phyloP scores from a whole-genome alignment of 371 early-diverging fungal genomes.

The Blakeslea trispora region DNA sequence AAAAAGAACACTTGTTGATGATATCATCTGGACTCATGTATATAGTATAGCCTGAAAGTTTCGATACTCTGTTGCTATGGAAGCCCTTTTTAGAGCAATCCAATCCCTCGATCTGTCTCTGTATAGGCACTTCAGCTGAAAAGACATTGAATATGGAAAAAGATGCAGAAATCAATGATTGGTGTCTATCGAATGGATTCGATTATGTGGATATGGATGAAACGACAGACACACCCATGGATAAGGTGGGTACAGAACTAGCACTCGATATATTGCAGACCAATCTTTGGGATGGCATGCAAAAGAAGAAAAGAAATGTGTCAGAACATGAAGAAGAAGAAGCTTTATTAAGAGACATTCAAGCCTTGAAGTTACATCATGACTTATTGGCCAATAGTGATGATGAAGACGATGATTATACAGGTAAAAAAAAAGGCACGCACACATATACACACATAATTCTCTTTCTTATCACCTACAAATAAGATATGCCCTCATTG shows the following conservation, averaged over 20 bases:
- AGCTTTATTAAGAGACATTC: conserved; percentile 12
- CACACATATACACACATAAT: too few species aligned
- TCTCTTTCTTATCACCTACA: too few species aligned
- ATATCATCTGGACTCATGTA: neutral
- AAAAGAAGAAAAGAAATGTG: conserved; percentile 35
- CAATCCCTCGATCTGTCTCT: conserved; percentile 61
- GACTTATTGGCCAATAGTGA: conserved; percentile 3
- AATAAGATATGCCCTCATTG: conserved; percentile 40
- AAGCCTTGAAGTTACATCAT: conserved; percentile 14
- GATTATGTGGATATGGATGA: conserved; percentile 65
- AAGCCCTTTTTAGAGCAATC: conserved; percentile 52
- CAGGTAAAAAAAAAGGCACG: conserved; percentile 13
- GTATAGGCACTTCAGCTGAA: conserved; percentile 32
- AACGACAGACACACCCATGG: conserved; percentile 28
- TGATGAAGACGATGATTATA: conserved; percentile 17
- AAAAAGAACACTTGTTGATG: neutral
- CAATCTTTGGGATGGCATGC: conserved; percentile 76
- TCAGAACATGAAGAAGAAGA: conserved; percentile 10
- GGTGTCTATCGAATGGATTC: conserved; percentile 67
- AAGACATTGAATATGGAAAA: conserved; percentile 2
- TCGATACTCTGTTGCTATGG: conserved; percentile 58
- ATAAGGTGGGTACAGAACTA: conserved; percentile 41
- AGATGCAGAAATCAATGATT: conserved; percentile 27
- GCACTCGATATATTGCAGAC: conserved; percentile 66
- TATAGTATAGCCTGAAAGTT: conserved; percentile 45